Evolutionary conservation across 179 eudicot genomes (phyloP), one percentile per base, ranked within the genome.

Genomic region (Gypsophila paniculata): DNA sequence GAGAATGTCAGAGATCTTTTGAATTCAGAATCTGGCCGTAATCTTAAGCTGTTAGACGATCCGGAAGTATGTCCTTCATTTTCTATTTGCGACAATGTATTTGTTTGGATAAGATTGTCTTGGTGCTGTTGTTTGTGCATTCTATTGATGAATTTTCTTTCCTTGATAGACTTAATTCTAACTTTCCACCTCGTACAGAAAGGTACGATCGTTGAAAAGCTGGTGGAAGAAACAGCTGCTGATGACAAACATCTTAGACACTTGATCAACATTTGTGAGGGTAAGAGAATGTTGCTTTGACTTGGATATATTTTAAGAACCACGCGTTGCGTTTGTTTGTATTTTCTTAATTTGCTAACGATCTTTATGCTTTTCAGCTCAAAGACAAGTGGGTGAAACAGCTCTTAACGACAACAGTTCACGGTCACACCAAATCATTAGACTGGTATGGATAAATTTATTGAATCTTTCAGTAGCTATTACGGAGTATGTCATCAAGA

Each of bases 361-460:
- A 21, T 10, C 26, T 17, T 8, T 76, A 14, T 19, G 2, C 14
- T 49, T 4, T 70, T 61, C 69, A 94, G 99, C 97, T 67, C 99
- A 94, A 84, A 90, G 99, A 75, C 97, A 94, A 83, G 96, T 91
- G 32, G 99, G 99, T 42, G 99, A 94, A 83, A 94, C 99, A 57
- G 96, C 97, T 38, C 84, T 94, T 1, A 94, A 94, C 62, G 99
- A 94, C 72, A 86, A 77, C 42, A 94, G 99, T 65, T 94, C 99
- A 6, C 76, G 99, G 74, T 94, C 99, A 25, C 99, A 94, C 85
- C 99, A 94, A 77, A 94, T 94, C 55, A 94, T 94, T 68, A 85
- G 94, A 82, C 91, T 94, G 96, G 99, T 90, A 67, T 60, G 65
- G 42, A 29, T 60, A 13, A 13, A 34, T 60, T 8, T 29, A 48